Percentiles rank a stretch among this genome's conserved stretches.
Conservation (phyloP, 164 flowering plant species). For the Santalum album region DNA sequence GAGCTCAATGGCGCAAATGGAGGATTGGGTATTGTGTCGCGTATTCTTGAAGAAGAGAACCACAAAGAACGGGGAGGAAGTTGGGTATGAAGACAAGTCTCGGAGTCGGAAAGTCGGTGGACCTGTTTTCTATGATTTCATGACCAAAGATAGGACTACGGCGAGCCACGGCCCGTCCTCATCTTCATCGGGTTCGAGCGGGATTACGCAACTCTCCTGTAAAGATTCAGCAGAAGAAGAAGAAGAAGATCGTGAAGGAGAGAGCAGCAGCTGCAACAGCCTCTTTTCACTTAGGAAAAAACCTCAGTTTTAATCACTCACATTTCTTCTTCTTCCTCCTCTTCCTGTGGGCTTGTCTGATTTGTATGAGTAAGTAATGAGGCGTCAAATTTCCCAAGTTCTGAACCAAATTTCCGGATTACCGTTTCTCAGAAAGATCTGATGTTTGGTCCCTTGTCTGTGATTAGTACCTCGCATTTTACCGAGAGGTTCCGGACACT, state of each 20-base stretch:
- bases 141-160: conserved; percentile 25
- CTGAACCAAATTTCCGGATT: too few relatives aligned
- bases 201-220: conserved; percentile 34
- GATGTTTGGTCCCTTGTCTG: too few relatives aligned
- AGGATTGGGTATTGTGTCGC: conserved; percentile 62
- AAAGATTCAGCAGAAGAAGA: conserved; percentile 29
- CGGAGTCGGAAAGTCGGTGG: not conserved
- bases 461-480: too few relatives aligned
- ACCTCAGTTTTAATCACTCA: too few relatives aligned
- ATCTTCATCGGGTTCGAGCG: conserved; percentile 50
- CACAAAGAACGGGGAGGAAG: conserved; percentile 24
- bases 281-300: conserved; percentile 10
- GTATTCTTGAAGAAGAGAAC: conserved; percentile 56
- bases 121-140: conserved; percentile 52
- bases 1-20: conserved; percentile 19
- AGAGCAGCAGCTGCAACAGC: conserved; percentile 46
- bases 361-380: too few relatives aligned
- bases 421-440: too few relatives aligned
- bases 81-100: not conserved
- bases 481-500: too few relatives aligned
- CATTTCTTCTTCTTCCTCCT: too few relatives aligned
- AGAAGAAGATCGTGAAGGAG: conserved; percentile 38
- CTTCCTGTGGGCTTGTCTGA: too few relatives aligned
- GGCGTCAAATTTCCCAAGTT: too few relatives aligned
- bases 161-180: conserved; percentile 28